These are phyloP conservation scores for Imleria badia DNA, from an alignment of 768 basidiomycete species.

Conservation along the genomic window DNA sequence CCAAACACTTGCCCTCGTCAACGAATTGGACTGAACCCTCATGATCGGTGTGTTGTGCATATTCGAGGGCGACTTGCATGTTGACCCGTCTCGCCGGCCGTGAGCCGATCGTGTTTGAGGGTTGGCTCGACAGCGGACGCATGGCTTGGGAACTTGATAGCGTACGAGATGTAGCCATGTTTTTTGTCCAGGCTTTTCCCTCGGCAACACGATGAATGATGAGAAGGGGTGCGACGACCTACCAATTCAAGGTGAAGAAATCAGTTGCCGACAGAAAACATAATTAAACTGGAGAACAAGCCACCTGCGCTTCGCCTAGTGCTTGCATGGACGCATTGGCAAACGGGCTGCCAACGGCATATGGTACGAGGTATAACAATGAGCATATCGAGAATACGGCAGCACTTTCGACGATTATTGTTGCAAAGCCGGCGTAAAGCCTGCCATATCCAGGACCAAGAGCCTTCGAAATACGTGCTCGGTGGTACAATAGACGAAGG, in stretches of 20 bases:
- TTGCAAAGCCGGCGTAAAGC: constrained; percentile 33
- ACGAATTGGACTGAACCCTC: constrained; percentile 3
- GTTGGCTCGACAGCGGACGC: constrained; percentile 12
- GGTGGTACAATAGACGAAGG: constrained; percentile 32
- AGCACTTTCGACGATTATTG: constrained; percentile 36
- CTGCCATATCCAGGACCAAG: constrained; percentile 29
- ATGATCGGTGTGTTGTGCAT: neutral
- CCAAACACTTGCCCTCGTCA: constrained; percentile 3
- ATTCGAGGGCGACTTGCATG: constrained; percentile 18
- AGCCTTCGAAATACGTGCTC: constrained; percentile 21
- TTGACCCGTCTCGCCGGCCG: constrained; percentile 1
- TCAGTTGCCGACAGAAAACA: neutral
- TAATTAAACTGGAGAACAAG: neutral
- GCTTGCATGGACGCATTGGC: constrained; percentile 31
- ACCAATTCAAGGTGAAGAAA: neutral
- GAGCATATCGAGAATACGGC: constrained; percentile 34
- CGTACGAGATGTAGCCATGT: constrained; percentile 12
- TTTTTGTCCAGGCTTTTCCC: constrained; percentile 42
- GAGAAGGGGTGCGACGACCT: constrained; percentile 48
- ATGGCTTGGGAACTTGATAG: constrained; percentile 3
- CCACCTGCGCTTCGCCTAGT: constrained; percentile 33
- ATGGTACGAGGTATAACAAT: constrained; percentile 33
- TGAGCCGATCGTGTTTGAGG: neutral
- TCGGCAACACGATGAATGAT: constrained; percentile 49
- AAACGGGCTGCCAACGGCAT: constrained; percentile 21